Conservation (phyloP, 495 filamentous ascomycete species). For the Penicillium nucicola region DNA sequence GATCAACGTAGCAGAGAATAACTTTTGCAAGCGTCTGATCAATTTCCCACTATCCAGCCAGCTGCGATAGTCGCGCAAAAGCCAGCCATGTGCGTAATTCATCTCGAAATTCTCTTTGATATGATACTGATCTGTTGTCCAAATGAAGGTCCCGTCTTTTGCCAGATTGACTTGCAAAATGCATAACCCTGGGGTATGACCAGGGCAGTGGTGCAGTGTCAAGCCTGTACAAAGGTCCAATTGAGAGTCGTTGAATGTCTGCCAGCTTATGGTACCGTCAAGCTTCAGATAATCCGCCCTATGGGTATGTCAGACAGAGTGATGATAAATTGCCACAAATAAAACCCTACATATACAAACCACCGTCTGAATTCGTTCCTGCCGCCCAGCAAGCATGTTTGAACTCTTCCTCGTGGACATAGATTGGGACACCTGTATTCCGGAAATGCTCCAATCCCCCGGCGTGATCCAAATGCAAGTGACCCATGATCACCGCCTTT, state of each 20-base stretch:
- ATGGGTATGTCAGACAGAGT: too few relatives aligned
- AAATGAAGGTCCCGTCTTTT: slow-evolving; percentile 41
- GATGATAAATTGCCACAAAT: too few relatives aligned
- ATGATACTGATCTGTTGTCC: slow-evolving; percentile 44
- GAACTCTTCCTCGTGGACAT: slow-evolving; percentile 50
- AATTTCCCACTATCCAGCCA: too few relatives aligned
- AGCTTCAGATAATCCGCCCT: too few relatives aligned
- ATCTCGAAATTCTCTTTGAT: slow-evolving; percentile 36
- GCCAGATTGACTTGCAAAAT: slow-evolving; percentile 39
- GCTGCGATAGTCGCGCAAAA: slow-evolving; percentile 37
- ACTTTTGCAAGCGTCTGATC: slow-evolving; percentile 31
- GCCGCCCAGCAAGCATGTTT: slow-evolving; percentile 47
- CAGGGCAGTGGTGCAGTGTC: slow-evolving; percentile 35
- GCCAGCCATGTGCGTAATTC: slow-evolving; percentile 40
- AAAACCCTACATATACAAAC: slow-evolving; percentile 43
- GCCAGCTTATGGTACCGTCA: too few relatives aligned
- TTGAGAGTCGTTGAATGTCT: slow-evolving; percentile 27
- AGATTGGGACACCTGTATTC: slow-evolving; percentile 49
- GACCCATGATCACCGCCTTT: slow-evolving; percentile 51
- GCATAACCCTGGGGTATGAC: slow-evolving; percentile 38
- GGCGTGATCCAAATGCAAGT: slow-evolving; percentile 54
- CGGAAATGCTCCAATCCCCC: slow-evolving; percentile 51
- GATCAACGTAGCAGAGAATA: slow-evolving; percentile 36
- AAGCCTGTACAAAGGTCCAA: slow-evolving; percentile 38
- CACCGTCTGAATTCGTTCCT: slow-evolving; percentile 40